Conservation (phyloP, 345 rosid genomes). For the Gossypium thurberi region DNA sequence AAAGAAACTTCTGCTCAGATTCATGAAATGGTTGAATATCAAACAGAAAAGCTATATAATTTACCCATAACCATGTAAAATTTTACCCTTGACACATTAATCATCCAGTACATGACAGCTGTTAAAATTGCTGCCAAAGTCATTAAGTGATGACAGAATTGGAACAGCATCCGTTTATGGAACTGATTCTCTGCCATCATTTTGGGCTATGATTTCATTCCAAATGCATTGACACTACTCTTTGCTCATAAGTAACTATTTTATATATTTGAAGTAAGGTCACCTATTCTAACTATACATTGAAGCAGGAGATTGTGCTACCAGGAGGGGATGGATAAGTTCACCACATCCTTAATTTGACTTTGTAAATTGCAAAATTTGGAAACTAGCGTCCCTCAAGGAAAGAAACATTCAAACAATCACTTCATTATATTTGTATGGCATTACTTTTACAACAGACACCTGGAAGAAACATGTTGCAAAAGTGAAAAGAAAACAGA, state of each 20-base stretch:
- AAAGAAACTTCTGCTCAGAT: slow-evolving; percentile 6
- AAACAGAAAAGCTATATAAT: background rate
- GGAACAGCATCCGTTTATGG: background rate
- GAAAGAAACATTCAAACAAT: background rate
- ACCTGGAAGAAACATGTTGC: background rate
- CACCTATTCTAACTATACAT: background rate
- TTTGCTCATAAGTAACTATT: background rate
- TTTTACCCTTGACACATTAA: background rate
- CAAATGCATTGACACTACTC: background rate
- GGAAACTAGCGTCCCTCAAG: background rate
- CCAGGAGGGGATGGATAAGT: background rate
- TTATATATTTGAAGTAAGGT: background rate
- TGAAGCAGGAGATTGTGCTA: background rate
- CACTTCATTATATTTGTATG: background rate
- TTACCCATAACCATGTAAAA: background rate
- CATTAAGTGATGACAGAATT: background rate
- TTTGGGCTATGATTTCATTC: background rate
- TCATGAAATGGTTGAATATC: slow-evolving; percentile 1
- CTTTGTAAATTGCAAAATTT: background rate
- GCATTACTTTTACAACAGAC: background rate
- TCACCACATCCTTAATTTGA: background rate
- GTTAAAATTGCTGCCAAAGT: background rate
- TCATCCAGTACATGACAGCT: background rate
- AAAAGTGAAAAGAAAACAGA: background rate
- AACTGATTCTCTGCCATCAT: background rate